phyloP scores from a whole-genome alignment of 1,139 yeast genomes.

The Taphrina flavorubra region DNA sequence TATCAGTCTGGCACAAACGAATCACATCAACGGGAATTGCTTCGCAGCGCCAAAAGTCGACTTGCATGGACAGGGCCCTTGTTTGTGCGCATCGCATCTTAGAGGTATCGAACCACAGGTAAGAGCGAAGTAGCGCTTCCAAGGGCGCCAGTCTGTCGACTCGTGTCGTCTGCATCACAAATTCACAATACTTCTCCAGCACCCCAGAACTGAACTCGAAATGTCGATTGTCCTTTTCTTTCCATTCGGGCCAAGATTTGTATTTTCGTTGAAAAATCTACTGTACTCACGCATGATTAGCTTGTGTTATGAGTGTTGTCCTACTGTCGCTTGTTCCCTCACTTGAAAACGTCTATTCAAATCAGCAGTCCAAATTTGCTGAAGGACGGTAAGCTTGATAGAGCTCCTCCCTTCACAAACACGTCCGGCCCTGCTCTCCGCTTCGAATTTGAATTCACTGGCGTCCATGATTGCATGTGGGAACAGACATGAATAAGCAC shows the following conservation, averaged over 20 bases:
- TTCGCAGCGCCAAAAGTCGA: constrained; percentile 1
- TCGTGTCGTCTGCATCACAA: neutral
- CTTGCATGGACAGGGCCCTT: neutral
- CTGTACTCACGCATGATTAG: constrained; percentile 17
- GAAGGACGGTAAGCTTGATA: neutral
- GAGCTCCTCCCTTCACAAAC: constrained; percentile 4
- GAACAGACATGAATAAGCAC: too few species aligned
- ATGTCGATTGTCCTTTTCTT: neutral
- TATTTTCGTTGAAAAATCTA: neutral
- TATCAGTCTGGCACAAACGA: neutral
- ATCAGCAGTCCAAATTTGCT: constrained; percentile 19
- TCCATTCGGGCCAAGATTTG: neutral
- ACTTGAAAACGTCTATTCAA: constrained; percentile 7
- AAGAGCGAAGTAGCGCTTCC: neutral
- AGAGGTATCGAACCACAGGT: neutral
- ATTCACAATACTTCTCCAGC: neutral
- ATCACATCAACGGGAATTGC: constrained; percentile 1
- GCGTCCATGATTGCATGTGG: too few species aligned
- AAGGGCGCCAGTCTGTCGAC: neutral
- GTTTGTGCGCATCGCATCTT: neutral
- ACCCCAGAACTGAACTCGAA: neutral
- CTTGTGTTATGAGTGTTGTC: neutral
- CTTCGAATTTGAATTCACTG: too few species aligned
- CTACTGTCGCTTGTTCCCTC: neutral
- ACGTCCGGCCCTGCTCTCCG: neutral